phyloP scores from a whole-genome alignment of 139 green algal genomes.

The Coelastrella sp. region DNA sequence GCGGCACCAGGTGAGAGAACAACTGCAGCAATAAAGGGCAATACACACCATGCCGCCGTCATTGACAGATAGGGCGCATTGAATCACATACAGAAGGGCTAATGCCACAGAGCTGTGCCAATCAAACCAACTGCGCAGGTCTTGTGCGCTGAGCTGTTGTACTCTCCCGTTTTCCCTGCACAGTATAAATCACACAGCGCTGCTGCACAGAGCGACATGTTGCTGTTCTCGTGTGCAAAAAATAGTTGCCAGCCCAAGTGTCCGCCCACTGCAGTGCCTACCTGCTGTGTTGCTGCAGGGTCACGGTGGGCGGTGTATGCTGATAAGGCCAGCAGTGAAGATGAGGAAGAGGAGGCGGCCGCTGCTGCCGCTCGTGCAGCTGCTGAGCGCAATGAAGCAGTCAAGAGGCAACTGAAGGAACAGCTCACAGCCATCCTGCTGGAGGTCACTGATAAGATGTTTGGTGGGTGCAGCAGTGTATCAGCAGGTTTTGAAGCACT shows the following conservation, averaged over 20 bases:
- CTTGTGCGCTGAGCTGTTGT: too few relatives aligned
- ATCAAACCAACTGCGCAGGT: too few relatives aligned
- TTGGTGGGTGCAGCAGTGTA: conserved; percentile 57
- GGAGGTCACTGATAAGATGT: conserved; percentile 73
- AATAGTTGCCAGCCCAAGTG: not conserved
- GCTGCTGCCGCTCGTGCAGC: conserved; percentile 1
- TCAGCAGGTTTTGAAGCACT: not conserved
- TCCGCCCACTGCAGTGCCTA: not conserved
- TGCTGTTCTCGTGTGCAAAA: too few relatives aligned
- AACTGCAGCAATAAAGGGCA: too few relatives aligned
- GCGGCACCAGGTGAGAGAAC: conserved; percentile 10
- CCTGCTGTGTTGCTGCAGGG: conserved; percentile 4
- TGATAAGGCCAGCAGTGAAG: conserved; percentile 24
- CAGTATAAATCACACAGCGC: too few relatives aligned
- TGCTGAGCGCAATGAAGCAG: conserved; percentile 30
- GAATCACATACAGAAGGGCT: too few relatives aligned
- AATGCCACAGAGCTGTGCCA: too few relatives aligned
- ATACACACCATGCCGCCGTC: not conserved
- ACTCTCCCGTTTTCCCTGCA: too few relatives aligned
- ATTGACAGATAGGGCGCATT: not conserved
- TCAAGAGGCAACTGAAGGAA: conserved; percentile 57
- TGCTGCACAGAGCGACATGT: too few relatives aligned
- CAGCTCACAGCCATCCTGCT: conserved; percentile 68
- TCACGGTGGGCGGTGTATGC: conserved; percentile 9
- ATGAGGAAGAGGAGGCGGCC: conserved; percentile 4